Base-by-base conservation (phyloP, 768 basidiomycete genomes). In the Gymnopilus junonius region DNA sequence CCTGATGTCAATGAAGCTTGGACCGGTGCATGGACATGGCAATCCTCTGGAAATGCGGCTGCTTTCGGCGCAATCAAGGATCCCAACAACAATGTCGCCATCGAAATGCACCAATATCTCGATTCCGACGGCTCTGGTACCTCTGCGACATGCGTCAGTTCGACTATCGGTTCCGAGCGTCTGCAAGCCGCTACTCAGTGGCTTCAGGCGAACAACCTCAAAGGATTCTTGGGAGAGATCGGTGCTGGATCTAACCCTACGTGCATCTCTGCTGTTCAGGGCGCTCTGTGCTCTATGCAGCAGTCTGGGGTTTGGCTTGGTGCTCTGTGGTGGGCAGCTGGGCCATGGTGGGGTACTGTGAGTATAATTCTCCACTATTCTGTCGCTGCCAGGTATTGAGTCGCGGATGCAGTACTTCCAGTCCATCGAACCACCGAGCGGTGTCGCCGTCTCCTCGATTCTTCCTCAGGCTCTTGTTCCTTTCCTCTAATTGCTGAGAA, bases 81-180 rank as follows among this genome's bases (percentile, higher is more conserved):
- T 69, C 86, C 87, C 57, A 81, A 82, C 76, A 86, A 87, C 77
- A 88, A 88, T 71, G 70, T 83, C 56, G 87, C 85, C 29, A 84
- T 87, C 63, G 73, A 89, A 70, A 88, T 88, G 85, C 87, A 89
- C 72, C 86, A 89, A 71, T 89, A 89, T 77, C 86, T 89, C 65
- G 87, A 88, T 72, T 82, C 81, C 35, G 87, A 89, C 67, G 82
- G 85, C 65, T 87, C 85, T 20, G 86, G 85, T 51, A 87, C 87
- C 8, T 79, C 72, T 43, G 69, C 69, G 1, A 80, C 74, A 25
- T 89, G 88, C 68, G 87, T 88, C 32, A 85, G 82, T 10, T 76
- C 81, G 23, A 87, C 85, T 32, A 87, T 89, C 68, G 87, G 87
- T 61, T 79, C 79, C 20, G 82, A 86, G 65, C 85, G 87, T 65